These are phyloP conservation scores for Euclidium syriacum DNA, from an alignment of 345 rosid genomes.

Conservation along the genomic window DNA sequence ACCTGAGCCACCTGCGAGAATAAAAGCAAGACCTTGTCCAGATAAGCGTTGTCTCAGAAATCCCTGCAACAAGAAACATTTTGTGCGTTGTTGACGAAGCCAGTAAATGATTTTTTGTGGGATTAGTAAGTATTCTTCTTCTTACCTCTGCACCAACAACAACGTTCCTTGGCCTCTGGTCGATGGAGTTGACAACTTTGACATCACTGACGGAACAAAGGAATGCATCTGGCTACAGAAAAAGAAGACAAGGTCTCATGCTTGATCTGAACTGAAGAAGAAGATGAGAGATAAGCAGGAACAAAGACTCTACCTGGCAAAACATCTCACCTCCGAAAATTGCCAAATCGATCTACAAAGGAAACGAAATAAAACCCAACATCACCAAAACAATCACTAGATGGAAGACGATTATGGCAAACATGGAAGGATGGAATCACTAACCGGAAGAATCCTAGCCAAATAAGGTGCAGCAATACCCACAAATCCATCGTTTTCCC, in stretches of 20 bases:
- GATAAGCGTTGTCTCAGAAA: conserved; percentile 87
- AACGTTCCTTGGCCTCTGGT: conserved; percentile 71
- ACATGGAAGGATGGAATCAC: conserved; percentile 28
- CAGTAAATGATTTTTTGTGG: background rate
- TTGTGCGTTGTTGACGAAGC: conserved; percentile 6
- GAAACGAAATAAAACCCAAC: conserved; percentile 10
- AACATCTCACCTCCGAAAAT: conserved; percentile 88
- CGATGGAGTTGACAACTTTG: conserved; percentile 66
- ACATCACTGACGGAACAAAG: conserved; percentile 94
- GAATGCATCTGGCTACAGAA: conserved; percentile 97
- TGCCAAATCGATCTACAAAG: conserved; percentile 81
- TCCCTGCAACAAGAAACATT: conserved; percentile 39
- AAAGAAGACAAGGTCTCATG: conserved; percentile 10
- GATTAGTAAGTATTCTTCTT: background rate
- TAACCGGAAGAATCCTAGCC: conserved; percentile 95
- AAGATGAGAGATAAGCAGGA: background rate
- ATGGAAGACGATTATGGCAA: background rate
- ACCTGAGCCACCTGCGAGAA: conserved; percentile 97
- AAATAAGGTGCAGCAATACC: conserved; percentile 95
- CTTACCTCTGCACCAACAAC: conserved; percentile 75
- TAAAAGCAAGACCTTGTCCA: conserved; percentile 96
- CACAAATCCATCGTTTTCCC: conserved; percentile 74
- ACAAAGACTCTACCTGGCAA: conserved; percentile 71
- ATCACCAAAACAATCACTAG: background rate
- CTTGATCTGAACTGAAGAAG: conserved; percentile 6